Conservation (phyloP, 805 yeast species). For the Torulaspora indica region DNA sequence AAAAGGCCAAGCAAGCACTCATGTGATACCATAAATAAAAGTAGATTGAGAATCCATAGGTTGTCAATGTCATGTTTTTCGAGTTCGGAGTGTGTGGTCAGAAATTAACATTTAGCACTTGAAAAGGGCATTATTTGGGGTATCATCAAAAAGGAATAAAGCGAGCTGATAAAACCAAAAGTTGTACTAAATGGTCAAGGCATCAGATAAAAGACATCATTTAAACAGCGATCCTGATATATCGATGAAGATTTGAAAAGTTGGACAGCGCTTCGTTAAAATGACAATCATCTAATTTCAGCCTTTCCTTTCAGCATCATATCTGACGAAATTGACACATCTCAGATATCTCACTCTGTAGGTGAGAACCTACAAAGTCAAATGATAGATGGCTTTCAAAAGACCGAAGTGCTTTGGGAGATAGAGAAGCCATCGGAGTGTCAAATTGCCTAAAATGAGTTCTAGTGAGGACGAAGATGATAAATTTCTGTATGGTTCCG, state of each 20-base stretch:
- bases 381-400: too few species aligned
- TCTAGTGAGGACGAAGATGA: slow-evolving; percentile 37
- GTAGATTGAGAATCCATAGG: not conserved
- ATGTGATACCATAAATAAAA: not conserved
- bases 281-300: too few species aligned
- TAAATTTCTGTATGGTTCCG: slow-evolving; percentile 35
- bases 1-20: not conserved
- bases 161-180: not conserved
- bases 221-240: too few species aligned
- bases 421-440: not conserved
- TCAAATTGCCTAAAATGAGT: slow-evolving; percentile 17
- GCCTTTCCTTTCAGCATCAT: too few species aligned
- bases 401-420: too few species aligned
- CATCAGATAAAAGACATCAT: not conserved
- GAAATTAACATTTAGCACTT: not conserved
- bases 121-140: not conserved
- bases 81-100: not conserved
- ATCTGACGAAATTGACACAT: too few species aligned
- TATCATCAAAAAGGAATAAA: too few species aligned
- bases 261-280: too few species aligned
- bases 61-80: not conserved
- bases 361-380: too few species aligned
- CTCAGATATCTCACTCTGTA: too few species aligned
- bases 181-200: not conserved
- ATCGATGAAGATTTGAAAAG: too few species aligned